Percentiles rank a stretch among this genome's conserved stretches.
phyloP scores from a whole-genome alignment of 768 basidiomycete species.

The Austroboletus eburneus region DNA sequence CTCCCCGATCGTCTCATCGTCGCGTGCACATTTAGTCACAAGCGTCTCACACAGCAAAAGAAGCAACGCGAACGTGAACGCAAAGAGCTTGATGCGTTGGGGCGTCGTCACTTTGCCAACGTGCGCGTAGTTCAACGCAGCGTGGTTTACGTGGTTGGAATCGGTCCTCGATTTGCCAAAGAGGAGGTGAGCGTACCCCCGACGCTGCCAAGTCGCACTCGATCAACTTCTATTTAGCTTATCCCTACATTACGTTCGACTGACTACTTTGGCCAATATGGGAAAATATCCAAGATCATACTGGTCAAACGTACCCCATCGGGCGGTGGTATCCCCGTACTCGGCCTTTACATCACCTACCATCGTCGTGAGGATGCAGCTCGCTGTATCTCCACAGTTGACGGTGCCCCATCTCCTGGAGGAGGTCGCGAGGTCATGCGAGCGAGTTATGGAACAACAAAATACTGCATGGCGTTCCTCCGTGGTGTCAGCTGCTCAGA shows the following conservation, averaged over 20 bases:
- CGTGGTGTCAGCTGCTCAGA: slow-evolving; percentile 81
- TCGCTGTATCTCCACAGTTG: slow-evolving; percentile 87
- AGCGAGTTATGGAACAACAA: slow-evolving; percentile 93
- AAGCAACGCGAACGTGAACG: slow-evolving; percentile 91
- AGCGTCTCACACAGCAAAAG: slow-evolving; percentile 92
- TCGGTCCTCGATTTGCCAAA: slow-evolving; percentile 89
- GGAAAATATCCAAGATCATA: slow-evolving; percentile 94
- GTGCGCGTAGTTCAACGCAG: slow-evolving; percentile 96
- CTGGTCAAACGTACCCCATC: slow-evolving; percentile 85
- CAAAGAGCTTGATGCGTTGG: slow-evolving; percentile 86
- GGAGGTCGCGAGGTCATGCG: slow-evolving; percentile 87
- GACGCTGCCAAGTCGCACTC: not conserved
- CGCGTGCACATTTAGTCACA: slow-evolving; percentile 56
- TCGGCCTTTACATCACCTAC: slow-evolving; percentile 97
- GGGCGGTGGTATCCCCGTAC: slow-evolving; percentile 64
- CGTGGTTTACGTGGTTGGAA: slow-evolving; percentile 93
- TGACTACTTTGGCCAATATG: slow-evolving; percentile 98
- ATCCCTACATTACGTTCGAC: slow-evolving; percentile 89
- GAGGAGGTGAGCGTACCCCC: slow-evolving; percentile 71
- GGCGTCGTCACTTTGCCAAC: slow-evolving; percentile 83
- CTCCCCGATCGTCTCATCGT: slow-evolving; percentile 14
- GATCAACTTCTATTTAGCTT: slow-evolving; percentile 44
- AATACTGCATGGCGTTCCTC: slow-evolving; percentile 96
- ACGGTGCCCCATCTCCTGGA: slow-evolving; percentile 87
- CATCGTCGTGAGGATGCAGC: slow-evolving; percentile 92